Conservation (phyloP, 2,329 filamentous ascomycete genomes). For the Chlorencoelia australis region DNA sequence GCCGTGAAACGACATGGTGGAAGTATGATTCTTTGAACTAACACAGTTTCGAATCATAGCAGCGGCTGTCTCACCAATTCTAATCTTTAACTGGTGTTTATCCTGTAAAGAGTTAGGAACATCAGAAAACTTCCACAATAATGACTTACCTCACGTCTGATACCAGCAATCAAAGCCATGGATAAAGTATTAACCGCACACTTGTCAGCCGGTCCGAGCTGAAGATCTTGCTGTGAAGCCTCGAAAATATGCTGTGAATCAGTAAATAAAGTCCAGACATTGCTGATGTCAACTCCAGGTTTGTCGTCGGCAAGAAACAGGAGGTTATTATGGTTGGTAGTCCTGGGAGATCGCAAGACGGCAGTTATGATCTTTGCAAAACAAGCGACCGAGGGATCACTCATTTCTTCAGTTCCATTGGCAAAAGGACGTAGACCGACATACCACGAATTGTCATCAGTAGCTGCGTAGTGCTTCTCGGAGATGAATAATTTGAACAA, state of each 20-base stretch:
- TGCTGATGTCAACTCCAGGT: slow-evolving; percentile 1
- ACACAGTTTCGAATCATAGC: slow-evolving; percentile 19
- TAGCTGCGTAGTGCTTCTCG: slow-evolving; percentile 4
- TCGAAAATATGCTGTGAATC: slow-evolving; percentile 1
- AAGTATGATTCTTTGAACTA: slow-evolving; percentile 6
- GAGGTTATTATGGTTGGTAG: slow-evolving; percentile 12
- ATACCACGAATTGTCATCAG: slow-evolving; percentile 4
- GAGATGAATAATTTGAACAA: slow-evolving; percentile 11
- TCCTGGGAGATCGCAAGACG: slow-evolving; percentile 13
- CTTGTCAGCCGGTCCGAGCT: slow-evolving; percentile 3
- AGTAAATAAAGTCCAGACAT: slow-evolving; percentile 8
- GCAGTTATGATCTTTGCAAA: slow-evolving; percentile 17
- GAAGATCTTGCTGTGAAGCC: slow-evolving; percentile 4
- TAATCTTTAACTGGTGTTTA: slow-evolving; percentile 7
- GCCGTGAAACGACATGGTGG: slow-evolving; percentile 12
- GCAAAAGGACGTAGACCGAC: slow-evolving; percentile 5
- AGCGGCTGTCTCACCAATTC: slow-evolving; percentile 13
- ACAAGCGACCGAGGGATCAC: slow-evolving; percentile 5
- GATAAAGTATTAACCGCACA: slow-evolving; percentile 7
- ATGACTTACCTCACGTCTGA: slow-evolving; percentile 15
- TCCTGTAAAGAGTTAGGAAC: slow-evolving; percentile 12
- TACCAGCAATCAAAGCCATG: slow-evolving; percentile 15
- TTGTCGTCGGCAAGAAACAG: slow-evolving; percentile 3
- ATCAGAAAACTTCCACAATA: neutral
- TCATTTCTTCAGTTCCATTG: slow-evolving; percentile 3